Evolutionary conservation across 768 basidiomycete species (phyloP), one percentile per base, ranked within the genome.

Genomic region (Pulveroboletus ravenelii): DNA sequence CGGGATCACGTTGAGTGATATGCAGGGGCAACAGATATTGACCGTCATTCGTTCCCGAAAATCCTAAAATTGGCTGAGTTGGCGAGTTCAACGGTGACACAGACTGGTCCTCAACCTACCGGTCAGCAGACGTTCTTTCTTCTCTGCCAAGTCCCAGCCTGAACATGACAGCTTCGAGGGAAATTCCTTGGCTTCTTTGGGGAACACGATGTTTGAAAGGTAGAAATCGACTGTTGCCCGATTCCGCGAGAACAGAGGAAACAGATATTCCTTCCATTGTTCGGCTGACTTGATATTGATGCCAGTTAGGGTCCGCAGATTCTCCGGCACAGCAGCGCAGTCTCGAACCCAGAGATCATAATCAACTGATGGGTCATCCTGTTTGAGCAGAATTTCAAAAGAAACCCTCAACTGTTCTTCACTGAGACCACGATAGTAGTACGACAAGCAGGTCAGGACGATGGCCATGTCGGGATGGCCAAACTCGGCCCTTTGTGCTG

Each of bases 31-130:
- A 36, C 5, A 63, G 35, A 44, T 59, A 62, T n/a, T 63, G 66
- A 27, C 72, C 71, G 51, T 81, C 80, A 43, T 81, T 81, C 1
- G 80, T 81, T 9, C 79, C 80, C 44, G 78, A 80, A 54, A 81
- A 81, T 0, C 62, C 55, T 56, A 2, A 18, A 15, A 5, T 25
- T 1, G 5, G 15, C 3, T 20, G 8, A 1, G 2, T 20, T 40
- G 0, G 35, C 32, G 1, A 35, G 15, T 10, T 10, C 10, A 13
- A 13, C 3, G 10, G 15, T 3, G 12, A 23, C 14, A 18, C 3
- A 20, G 30, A 13, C 2, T 1, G 3, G 0, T 13, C 25, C 20
- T 7, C 27, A 2, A 30, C 51, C 41, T 25, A 60, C 58, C 59
- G 1, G 58, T 60, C 5, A 57, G 15, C 2, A 51, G 1, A 5